A percentile compares a stretch with the other conserved stretches of the same genome.
Conservation (phyloP, 208 protist species). For the Crithidia sp. region DNA sequence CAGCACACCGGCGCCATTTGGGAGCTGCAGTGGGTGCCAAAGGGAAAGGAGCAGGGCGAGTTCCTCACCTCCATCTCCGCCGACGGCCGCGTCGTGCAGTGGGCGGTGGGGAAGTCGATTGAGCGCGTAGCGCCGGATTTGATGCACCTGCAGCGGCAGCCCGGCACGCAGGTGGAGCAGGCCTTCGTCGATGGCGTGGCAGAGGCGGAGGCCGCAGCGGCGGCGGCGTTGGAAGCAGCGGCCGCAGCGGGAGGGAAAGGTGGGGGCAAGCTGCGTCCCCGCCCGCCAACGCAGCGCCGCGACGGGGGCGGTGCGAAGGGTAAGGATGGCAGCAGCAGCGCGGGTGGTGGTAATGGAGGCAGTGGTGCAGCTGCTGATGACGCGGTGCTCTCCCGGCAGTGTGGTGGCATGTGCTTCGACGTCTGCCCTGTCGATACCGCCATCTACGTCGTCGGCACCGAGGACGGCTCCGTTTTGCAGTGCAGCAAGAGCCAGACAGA, state of each 20-base stretch:
- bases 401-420: conserved; percentile 94
- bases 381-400: conserved; percentile 92
- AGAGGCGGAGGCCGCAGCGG: conserved; percentile 54
- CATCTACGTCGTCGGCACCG: conserved; percentile 95
- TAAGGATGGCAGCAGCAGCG: neutral
- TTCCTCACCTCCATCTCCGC: conserved; percentile 95
- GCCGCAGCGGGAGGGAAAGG: neutral
- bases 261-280: conserved; percentile 8
- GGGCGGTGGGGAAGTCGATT: conserved; percentile 95
- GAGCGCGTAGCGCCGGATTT: conserved; percentile 89
- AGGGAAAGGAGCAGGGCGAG: conserved; percentile 91
- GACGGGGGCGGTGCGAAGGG: neutral
- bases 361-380: conserved; percentile 52
- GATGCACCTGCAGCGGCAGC: conserved; percentile 93
- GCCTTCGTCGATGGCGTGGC: conserved; percentile 76
- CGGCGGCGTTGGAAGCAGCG: conserved; percentile 19
- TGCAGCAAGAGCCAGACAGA: conserved; percentile 96
- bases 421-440: conserved; percentile 89
- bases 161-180: conserved; percentile 64
- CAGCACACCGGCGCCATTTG: conserved; percentile 96
- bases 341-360: conserved; percentile 13
- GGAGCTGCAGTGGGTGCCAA: conserved; percentile 93
- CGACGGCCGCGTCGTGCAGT: conserved; percentile 96
- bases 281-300: neutral
- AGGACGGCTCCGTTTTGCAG: conserved; percentile 96